Evolutionary conservation across 1,284 basidiomycete genomes (phyloP).

Genomic region (Agroathelia rolfsii): DNA sequence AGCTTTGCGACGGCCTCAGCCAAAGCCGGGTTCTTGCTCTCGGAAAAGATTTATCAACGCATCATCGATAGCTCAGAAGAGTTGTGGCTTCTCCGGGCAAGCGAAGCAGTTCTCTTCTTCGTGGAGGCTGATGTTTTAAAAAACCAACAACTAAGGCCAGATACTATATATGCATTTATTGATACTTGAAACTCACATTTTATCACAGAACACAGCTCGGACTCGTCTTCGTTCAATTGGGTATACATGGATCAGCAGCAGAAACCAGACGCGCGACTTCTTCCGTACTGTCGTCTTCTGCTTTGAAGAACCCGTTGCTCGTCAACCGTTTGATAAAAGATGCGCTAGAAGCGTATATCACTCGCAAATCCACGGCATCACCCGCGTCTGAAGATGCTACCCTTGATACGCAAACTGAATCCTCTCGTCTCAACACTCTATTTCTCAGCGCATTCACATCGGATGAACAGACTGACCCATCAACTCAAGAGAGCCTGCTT

Average conservation of each 20-base stretch:
- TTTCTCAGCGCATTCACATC: conserved; percentile 39
- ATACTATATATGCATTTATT: conserved; percentile 7
- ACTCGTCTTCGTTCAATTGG: conserved; percentile 57
- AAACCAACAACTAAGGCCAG: conserved; percentile 49
- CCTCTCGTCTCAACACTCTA: conserved; percentile 38
- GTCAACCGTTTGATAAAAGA: conserved; percentile 46
- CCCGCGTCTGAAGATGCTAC: conserved; percentile 17
- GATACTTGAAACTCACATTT: background rate
- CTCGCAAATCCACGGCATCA: conserved; percentile 15
- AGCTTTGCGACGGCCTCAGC: conserved; percentile 33
- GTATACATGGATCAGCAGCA: no score
- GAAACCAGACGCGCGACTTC: conserved; percentile 39
- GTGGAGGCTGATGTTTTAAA: conserved; percentile 46
- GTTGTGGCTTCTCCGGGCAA: conserved; percentile 68
- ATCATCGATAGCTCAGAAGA: conserved; percentile 57
- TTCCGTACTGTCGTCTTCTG: conserved; percentile 37
- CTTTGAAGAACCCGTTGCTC: conserved; percentile 33
- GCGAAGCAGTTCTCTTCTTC: conserved; percentile 40
- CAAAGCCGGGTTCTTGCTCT: conserved; percentile 81
- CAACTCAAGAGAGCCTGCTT: conserved; percentile 33
- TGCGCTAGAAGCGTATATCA: conserved; percentile 37
- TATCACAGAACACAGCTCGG: conserved; percentile 49
- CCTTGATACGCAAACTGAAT: conserved; percentile 38
- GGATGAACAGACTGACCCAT: conserved; percentile 26
- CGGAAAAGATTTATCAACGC: conserved; percentile 81